These are phyloP conservation scores for Penicillium sp. DNA, from an alignment of 2,329 filamentous ascomycete species.

Conservation along the genomic window DNA sequence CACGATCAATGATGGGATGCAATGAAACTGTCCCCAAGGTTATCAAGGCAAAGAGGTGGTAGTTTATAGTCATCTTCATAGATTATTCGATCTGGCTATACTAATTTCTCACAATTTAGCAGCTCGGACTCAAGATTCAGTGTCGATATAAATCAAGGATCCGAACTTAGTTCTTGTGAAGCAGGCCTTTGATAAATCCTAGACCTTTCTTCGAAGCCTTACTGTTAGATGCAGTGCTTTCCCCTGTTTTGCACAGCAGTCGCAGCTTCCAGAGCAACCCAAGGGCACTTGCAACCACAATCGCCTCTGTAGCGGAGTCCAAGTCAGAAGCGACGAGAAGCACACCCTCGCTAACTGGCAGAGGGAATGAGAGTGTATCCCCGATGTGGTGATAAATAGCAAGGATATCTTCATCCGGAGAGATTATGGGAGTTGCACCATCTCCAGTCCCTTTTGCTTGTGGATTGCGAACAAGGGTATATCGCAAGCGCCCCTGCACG, in stretches of 20 bases:
- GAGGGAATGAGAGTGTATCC: not conserved
- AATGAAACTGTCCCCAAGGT: slow-evolving; percentile 3
- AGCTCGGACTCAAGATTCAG: no score
- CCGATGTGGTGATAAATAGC: slow-evolving; percentile 8
- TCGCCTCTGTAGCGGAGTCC: not conserved
- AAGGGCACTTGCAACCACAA: slow-evolving; percentile 4
- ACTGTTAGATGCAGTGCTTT: not conserved
- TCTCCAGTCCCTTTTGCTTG: slow-evolving; percentile 47
- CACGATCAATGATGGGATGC: slow-evolving; percentile 31
- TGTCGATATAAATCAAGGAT: no score
- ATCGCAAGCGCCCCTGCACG: slow-evolving; percentile 4
- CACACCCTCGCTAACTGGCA: slow-evolving; percentile 1
- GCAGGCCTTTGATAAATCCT: slow-evolving; percentile 5
- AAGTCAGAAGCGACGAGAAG: not conserved
- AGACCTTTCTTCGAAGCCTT: slow-evolving; percentile 1
- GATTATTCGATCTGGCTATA: no score
- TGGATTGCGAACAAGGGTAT: slow-evolving; percentile 7
- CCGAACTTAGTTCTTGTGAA: not conserved
- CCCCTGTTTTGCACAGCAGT: not conserved
- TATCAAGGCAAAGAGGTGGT: not conserved
- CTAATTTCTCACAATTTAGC: no score
- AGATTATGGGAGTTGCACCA: not conserved
- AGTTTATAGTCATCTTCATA: not conserved
- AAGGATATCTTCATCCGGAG: not conserved
- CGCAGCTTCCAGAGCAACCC: slow-evolving; percentile 8